Conservation (phyloP, 2,329 filamentous ascomycete species). For the Fusarium domesticum region DNA sequence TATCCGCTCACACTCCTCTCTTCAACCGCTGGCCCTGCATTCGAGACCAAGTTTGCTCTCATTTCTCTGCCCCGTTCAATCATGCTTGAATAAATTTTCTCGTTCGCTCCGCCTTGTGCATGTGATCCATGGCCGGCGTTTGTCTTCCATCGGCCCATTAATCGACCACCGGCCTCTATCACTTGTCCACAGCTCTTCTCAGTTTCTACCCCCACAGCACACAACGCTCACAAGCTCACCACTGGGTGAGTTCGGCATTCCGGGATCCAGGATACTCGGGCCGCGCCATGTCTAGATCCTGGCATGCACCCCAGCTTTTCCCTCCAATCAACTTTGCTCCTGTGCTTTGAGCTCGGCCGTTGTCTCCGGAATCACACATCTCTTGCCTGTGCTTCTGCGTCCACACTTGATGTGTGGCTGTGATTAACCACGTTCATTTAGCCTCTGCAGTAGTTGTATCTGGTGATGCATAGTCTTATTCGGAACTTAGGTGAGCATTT, state of each 20-base stretch:
- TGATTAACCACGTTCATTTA: background rate
- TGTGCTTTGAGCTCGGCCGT: conserved; percentile 12
- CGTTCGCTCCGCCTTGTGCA: conserved; percentile 12
- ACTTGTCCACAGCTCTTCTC: background rate
- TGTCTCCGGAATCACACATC: conserved; percentile 14
- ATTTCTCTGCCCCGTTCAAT: background rate
- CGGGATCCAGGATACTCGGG: conserved; percentile 28
- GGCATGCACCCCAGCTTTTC: conserved; percentile 26
- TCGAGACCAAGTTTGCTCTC: background rate
- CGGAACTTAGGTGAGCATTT: no score
- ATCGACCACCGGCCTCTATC: conserved; percentile 13
- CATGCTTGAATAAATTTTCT: background rate
- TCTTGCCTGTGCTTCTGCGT: background rate
- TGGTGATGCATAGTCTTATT: background rate
- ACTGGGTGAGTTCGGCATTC: conserved; percentile 10
- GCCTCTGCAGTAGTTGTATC: background rate
- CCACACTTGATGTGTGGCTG: background rate
- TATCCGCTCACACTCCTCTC: background rate
- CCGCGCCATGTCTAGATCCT: conserved; percentile 23
- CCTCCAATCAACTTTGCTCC: conserved; percentile 17
- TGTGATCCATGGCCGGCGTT: conserved; percentile 22
- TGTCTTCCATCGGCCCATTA: conserved; percentile 14
- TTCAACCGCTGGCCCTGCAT: conserved; percentile 1
- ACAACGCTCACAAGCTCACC: background rate
- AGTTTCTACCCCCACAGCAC: background rate